Evolutionary conservation across 805 yeast species (phyloP).

Genomic region (Lipomyces japonicus): DNA sequence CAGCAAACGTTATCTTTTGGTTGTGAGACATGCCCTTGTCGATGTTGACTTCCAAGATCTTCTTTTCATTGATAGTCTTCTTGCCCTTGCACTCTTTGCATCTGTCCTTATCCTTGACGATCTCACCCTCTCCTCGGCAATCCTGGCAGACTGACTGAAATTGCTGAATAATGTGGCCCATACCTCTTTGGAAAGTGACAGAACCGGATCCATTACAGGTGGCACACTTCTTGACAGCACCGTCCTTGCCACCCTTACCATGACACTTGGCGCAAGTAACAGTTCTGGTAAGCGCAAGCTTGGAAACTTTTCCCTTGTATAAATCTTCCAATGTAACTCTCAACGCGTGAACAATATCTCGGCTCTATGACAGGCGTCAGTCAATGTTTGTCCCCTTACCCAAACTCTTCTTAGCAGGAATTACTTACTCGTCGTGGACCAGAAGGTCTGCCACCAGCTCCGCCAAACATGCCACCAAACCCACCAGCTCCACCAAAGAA

Average conservation of each 20-base stretch:
- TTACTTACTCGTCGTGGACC: constrained; percentile 30
- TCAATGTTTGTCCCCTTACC: not conserved
- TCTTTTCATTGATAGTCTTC: constrained; percentile 81
- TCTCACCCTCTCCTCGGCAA: constrained; percentile 91
- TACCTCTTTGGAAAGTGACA: constrained; percentile 89
- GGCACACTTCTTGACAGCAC: constrained; percentile 80
- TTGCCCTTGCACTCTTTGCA: constrained; percentile 86
- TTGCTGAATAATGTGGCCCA: constrained; percentile 99
- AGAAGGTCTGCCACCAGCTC: constrained; percentile 35
- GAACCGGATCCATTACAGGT: constrained; percentile 90
- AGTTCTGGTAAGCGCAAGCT: constrained; percentile 90
- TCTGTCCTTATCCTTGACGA: constrained; percentile 77
- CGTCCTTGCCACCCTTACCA: constrained; percentile 95
- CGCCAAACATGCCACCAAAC: constrained; percentile 41
- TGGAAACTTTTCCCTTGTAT: constrained; percentile 89
- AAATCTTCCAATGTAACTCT: constrained; percentile 86
- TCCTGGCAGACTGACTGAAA: constrained; percentile 90
- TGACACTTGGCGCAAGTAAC: constrained; percentile 82
- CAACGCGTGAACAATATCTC: constrained; percentile 86
- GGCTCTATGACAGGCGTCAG: constrained; percentile 36
- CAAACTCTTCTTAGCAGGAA: not conserved
- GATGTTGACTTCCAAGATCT: constrained; percentile 88
- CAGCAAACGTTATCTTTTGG: constrained; percentile 82
- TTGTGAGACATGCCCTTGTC: constrained; percentile 97
- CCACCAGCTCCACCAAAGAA: constrained; percentile 69